phyloP scores from a whole-genome alignment of 2,329 filamentous ascomycete species.

The Simplicillium sp. region DNA sequence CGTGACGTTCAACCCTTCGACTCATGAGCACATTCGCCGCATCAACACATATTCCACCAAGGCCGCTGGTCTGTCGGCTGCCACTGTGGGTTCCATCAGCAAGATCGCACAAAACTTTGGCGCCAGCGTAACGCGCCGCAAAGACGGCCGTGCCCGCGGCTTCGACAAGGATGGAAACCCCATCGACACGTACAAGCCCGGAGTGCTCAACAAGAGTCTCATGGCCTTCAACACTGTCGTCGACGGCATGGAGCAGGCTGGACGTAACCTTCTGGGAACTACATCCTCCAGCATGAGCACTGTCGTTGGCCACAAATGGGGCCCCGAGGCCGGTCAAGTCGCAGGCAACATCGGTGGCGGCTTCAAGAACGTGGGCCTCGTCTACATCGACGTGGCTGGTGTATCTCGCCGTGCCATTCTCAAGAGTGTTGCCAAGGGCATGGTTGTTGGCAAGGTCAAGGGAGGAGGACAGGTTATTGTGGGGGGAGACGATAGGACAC shows the following conservation, averaged over 20 bases:
- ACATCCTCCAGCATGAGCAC: conserved; percentile 72
- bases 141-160: conserved; percentile 45
- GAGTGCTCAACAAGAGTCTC: conserved; percentile 86
- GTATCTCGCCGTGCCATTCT: conserved; percentile 83
- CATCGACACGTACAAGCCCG: conserved; percentile 67
- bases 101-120: conserved; percentile 86
- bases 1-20: conserved; percentile 77
- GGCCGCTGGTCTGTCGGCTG: conserved; percentile 71
- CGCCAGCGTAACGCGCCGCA: conserved; percentile 52
- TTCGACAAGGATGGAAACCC: conserved; percentile 62
- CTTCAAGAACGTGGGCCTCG: conserved; percentile 90
- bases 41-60: conserved; percentile 78
- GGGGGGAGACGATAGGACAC: conserved; percentile 38
- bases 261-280: conserved; percentile 65
- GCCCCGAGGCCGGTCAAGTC: conserved; percentile 71
- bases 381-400: conserved; percentile 93
- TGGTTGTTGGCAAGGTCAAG: conserved; percentile 76
- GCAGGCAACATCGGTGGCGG: conserved; percentile 70
- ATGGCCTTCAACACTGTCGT: conserved; percentile 94
- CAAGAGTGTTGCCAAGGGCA: conserved; percentile 92
- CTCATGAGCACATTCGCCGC: conserved; percentile 76
- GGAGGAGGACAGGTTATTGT: conserved; percentile 67
- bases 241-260: conserved; percentile 85
- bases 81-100: conserved; percentile 77
- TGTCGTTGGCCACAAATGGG: conserved; percentile 84